Base-by-base conservation (phyloP, 768 basidiomycete genomes). In the Cystoderma amianthinum region DNA sequence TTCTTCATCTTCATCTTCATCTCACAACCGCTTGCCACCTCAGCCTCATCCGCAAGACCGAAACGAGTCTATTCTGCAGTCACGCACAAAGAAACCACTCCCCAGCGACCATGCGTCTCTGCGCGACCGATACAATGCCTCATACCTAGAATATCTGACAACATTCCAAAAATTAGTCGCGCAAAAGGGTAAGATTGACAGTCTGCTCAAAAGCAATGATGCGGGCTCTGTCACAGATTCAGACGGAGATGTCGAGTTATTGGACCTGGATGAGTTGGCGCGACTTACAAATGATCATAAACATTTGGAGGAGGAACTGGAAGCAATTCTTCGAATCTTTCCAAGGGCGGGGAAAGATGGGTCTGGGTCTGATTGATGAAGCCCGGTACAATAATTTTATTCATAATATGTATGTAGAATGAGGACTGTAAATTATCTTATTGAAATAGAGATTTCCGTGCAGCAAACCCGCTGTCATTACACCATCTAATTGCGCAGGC, bases 161-260 rank as follows among this genome's bases (percentile, higher is more conserved):
- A 58, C 66, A 12, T 76, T 73, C 47, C 58, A 67, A 22, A 61
- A 69, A 52, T 54, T 82, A 36, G 53, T 69, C 17, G 61, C 62
- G 5, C 73, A 82, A 54, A 74, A 73, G 50, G 55, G 59, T 36
- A 74, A 71, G 51, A 64, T 80, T 21, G 70, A 78, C 55, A 65
- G 62, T n/a, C 53, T 80, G 37, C 53, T 85, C 30, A 67, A 64
- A 16, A 7, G 18, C 18, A 19, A 36, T 17, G 34, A 15, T 9
- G 48, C 52, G 28, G 63, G 56, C 5, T 62, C 62, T 13, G 53
- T 64, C 36, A 68, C 63, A 11, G 79, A 77, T 47, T 78, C 74
- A 9, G 76, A 76, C 41, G 72, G 63, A 5, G 80, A 80, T 46
- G 53, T 65, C 15, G 76, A 78, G 36, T 43, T 81, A 28, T 55